Evolutionary conservation across 805 yeast species (phyloP), one percentile per base, ranked within the genome.

Genomic region (Kodamaea hsintzibuensis): DNA sequence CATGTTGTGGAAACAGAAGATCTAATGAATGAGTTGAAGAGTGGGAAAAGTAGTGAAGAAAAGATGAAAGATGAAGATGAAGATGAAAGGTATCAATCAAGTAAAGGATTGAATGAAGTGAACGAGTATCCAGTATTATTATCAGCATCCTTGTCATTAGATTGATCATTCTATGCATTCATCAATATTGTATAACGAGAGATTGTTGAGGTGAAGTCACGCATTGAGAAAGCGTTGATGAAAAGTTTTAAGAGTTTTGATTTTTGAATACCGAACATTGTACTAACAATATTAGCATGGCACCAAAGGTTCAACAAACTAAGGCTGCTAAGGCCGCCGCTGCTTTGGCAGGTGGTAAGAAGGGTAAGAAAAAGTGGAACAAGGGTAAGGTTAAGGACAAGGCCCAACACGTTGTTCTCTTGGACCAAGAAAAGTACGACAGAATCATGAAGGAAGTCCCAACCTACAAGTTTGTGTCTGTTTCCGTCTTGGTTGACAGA

Each of bases 301-400:
- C 98, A 82, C 97, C 97, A 85, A 93, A 93, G 84, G 84, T 90
- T 83, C 98, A 93, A 87, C 92, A 91, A 82, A 88, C 97, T 76
- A 93, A 93, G 85, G 98, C 98, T 82, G 98, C 97, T 77, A 93
- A 93, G 86, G 97, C 97, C 53, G 98, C 98, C 76, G 98, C 98
- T 84, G 98, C 98, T 80, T 84, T 91, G 88, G 97, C 98, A 80
- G 98, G 98, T 89, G 97, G 98, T 88, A 92, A 92, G 89, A 91
- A 93, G 78, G 91, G 97, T 82, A 95, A 95, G 91, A 93, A 95
- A 96, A 95, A 95, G 97, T 95, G 98, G 99, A 89, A 96, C 89
- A 92, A 93, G 88, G 97, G 97, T 82, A 91, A 96, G 88, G 97
- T 91, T 81, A 95, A 96, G 92, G 99, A 95, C 83, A 93, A 89